Evolutionary conservation across 352 stramenopile genomes (phyloP).

Genomic region (Aphanomyces stellatus): DNA sequence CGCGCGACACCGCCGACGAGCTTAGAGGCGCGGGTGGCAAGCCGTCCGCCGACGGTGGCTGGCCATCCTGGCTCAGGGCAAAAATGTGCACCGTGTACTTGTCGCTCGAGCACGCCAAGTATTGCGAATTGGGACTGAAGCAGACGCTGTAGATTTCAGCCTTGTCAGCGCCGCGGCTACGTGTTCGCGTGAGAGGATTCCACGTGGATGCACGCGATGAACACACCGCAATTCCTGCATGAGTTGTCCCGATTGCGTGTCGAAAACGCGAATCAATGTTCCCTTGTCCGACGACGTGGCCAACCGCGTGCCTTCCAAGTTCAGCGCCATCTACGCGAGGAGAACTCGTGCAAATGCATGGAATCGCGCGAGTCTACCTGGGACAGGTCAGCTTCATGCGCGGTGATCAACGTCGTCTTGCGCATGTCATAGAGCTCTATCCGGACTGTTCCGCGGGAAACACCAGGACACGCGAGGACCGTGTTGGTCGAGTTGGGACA

Average conservation of each 20-base stretch:
- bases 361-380: slow-evolving; percentile 34
- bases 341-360: background rate
- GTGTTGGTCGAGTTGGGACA: slow-evolving; percentile 90
- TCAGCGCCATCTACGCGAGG: slow-evolving; percentile 76
- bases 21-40: slow-evolving; percentile 33
- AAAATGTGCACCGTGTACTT: slow-evolving; percentile 97
- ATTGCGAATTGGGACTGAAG: slow-evolving; percentile 91
- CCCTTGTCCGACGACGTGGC: slow-evolving; percentile 96
- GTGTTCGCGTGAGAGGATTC: background rate
- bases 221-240: slow-evolving; percentile 74
- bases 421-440: slow-evolving; percentile 97
- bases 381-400: slow-evolving; percentile 91
- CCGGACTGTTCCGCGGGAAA: slow-evolving; percentile 84
- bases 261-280: slow-evolving; percentile 97
- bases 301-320: slow-evolving; percentile 90
- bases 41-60: slow-evolving; percentile 29
- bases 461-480: slow-evolving; percentile 93
- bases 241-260: slow-evolving; percentile 90
- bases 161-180: slow-evolving; percentile 90
- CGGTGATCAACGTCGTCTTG: slow-evolving; percentile 93
- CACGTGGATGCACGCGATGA: background rate
- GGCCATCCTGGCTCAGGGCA: slow-evolving; percentile 59
- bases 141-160: slow-evolving; percentile 96
- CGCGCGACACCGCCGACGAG: slow-evolving; percentile 26
- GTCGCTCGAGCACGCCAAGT: slow-evolving; percentile 94